Percentiles rank a stretch among this genome's conserved stretches.
Evolutionary conservation across 805 yeast species (phyloP).

Genomic region (Metschnikowia henanensis): DNA sequence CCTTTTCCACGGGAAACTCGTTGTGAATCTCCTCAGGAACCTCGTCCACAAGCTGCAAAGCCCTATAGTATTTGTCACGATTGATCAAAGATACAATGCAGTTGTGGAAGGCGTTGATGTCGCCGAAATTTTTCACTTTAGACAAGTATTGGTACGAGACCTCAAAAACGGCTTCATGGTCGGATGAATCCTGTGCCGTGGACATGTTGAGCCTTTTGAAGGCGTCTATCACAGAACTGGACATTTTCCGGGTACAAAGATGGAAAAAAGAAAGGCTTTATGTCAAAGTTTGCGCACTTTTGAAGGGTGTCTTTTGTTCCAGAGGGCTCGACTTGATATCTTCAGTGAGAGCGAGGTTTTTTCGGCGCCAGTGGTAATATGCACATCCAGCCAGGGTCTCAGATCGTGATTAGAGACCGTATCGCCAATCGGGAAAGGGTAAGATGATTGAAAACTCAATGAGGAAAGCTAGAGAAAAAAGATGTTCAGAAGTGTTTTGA

Average conservation of each 20-base stretch:
- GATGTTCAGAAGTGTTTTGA: too few relatives aligned
- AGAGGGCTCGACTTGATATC: background rate
- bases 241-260: conserved; percentile 27
- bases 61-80: conserved; percentile 54
- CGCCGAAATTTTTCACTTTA: conserved; percentile 37
- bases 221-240: conserved; percentile 41
- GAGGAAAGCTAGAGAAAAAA: too few relatives aligned
- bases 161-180: conserved; percentile 38
- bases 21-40: conserved; percentile 37
- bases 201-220: conserved; percentile 40
- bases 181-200: conserved; percentile 22
- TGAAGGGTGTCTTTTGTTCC: too few relatives aligned
- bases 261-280: too few relatives aligned
- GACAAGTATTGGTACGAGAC: conserved; percentile 43
- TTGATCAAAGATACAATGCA: conserved; percentile 61
- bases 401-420: too few relatives aligned
- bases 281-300: too few relatives aligned
- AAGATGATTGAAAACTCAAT: too few relatives aligned
- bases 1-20: conserved; percentile 47
- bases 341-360: conserved; percentile 3
- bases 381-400: conserved; percentile 5
- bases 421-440: too few relatives aligned
- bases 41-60: conserved; percentile 42
- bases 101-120: conserved; percentile 34
- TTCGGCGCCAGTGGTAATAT: conserved; percentile 10